phyloP scores from a whole-genome alignment of 192 early-diverging fungal species.

The Coemansia sp. region DNA sequence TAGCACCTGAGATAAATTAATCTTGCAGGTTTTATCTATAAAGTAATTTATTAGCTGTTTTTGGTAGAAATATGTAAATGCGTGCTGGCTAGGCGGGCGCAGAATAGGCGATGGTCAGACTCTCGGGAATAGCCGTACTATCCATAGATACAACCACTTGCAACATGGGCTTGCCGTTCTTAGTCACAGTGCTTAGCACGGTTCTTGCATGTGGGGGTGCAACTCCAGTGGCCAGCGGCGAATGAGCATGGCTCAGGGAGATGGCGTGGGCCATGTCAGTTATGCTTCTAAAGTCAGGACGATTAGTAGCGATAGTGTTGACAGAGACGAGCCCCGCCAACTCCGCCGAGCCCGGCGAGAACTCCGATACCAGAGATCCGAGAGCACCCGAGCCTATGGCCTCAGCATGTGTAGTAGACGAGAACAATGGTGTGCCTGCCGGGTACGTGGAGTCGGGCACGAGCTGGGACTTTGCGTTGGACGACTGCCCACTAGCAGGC shows the following conservation, averaged over 20 bases:
- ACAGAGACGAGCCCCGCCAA: neutral
- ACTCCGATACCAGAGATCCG: neutral
- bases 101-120: conserved; percentile 21
- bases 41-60: too few species aligned
- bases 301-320: conserved; percentile 20
- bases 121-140: conserved; percentile 16
- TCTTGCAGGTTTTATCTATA: too few species aligned
- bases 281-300: conserved; percentile 33
- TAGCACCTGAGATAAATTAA: neutral
- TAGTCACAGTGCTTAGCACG: conserved; percentile 29
- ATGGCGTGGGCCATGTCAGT: conserved; percentile 16
- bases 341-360: neutral
- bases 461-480: neutral
- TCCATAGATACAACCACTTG: conserved; percentile 41
- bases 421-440: conserved; percentile 39
- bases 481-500: conserved; percentile 7
- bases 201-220: conserved; percentile 12
- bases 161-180: conserved; percentile 32
- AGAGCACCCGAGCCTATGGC: neutral
- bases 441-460: conserved; percentile 19
- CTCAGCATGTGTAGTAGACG: neutral
- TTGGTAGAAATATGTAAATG: neutral
- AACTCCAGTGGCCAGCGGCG: neutral
- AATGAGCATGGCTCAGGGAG: conserved; percentile 6
- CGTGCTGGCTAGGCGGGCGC: neutral